Base-by-base conservation (phyloP, 2,329 filamentous ascomycete genomes). In the Neonectria ditissima region DNA sequence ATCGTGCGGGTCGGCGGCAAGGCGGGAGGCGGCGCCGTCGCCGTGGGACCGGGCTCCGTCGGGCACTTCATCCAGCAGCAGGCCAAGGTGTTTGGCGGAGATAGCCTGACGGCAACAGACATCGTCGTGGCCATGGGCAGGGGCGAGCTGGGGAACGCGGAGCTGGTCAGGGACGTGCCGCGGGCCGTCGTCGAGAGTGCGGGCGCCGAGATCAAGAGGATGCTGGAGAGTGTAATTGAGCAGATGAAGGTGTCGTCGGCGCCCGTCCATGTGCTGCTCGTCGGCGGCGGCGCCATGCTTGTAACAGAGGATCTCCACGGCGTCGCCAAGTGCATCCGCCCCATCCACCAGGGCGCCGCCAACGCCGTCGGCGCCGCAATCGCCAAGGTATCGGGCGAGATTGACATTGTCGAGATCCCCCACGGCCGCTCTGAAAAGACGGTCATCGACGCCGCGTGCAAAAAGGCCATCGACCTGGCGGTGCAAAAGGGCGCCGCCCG, bases 281-380 rank as follows among this genome's bases (percentile, higher is more conserved):
- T 89, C 0, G 87, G 87, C 2, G 87, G 87, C 5, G 87, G 87
- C 5, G 82, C 84, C 1, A 79, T 89, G 0, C 73, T 88, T 2
- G 82, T 84, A 3, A 81, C 83, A 1, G 78, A 83, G 5, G 69
- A 77, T 1, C 78, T 89, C 7, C 75, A 79, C 1, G 85, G 85
- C 0, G 86, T 87, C 0, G 78, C 80, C 7, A 78, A 83, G 64
- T 81, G 84, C 59, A 83, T 85, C 8, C 77, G 80, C 5, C 87
- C 87, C 1, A 80, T 82, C 2, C 83, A 83, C 53, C 79, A 85
- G 30, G 85, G 84, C 59, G 85, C 84, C 1, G 87, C 87, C 4
- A 89, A 89, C 72, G 87, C 87, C 0, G 84, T 89, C 2, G 87
- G 87, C 6, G 87, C 87, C 1, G 87, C 87, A 0, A 87, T 87